Base-by-base conservation (phyloP, 1,284 basidiomycete species). In the Naganishia sp. region DNA sequence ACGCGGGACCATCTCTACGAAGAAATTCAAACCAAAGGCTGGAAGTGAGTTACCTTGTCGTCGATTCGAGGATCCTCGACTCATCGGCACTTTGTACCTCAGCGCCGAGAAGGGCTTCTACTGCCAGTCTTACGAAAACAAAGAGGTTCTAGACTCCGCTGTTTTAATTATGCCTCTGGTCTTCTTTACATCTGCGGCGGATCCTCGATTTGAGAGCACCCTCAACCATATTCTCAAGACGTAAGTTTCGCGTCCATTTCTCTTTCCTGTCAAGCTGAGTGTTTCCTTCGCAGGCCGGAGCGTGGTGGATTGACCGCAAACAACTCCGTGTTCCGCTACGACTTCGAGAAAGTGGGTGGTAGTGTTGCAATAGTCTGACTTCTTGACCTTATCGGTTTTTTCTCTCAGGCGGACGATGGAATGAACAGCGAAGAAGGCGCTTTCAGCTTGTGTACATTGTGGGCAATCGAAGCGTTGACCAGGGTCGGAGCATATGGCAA, bases 381-480 rank as follows among this genome's bases (percentile, higher is more conserved):
- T 7, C 21, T 4, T 6, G 2, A 23, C 21, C 32, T 60, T 15
- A 60, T 23, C 47, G 42, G 6, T n/a, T 25, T 6, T 9, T 28
- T 9, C 18, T 23, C 39, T 9, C 32, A 61, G 58, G 85, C 90
- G 0, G 87, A 91, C 67, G 94, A 95, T 74, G 94, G 93, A 7
- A 90, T 95, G 21, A 93, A 93, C 6, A 93, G 94, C 1, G 90
- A 93, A 70, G 93, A 94, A 78, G 93, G 92, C n/a, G 78, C 80
- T 0, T 82, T 82, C 71, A 77, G 77, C 1, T 69, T 83, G 46
- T 76, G 72, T 65, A 75, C 72, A 7, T 71, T 71, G 45, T 75
- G 90, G 90, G 88, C 89, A 69, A 83, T 94, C 57, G 93, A 95
- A 74, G 92, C 92, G 0, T 80, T 94, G 67, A 90, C 90, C 0